A percentile compares a stretch with the other conserved stretches of the same genome.
phyloP scores from a whole-genome alignment of 2,329 filamentous ascomycete genomes.

The Phoma sp. region DNA sequence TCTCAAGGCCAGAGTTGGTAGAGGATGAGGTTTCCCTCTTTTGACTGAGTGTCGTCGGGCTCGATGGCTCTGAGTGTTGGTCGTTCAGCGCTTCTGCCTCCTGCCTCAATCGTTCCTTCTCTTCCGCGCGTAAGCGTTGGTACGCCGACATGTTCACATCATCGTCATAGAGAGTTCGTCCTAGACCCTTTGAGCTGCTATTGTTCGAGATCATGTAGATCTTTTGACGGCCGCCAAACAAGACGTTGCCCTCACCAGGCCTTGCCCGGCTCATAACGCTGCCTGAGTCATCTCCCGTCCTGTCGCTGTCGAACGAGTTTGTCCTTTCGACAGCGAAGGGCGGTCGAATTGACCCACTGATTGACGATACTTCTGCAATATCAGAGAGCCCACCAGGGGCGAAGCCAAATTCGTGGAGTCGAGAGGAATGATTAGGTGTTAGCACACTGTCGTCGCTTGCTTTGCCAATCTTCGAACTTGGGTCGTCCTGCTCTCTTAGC shows the following conservation, averaged over 20 bases:
- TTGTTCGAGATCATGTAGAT: conserved; percentile 79
- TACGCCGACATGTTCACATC: conserved; percentile 86
- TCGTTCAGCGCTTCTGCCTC: conserved; percentile 49
- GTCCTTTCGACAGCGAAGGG: conserved; percentile 68
- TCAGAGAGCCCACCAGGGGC: conserved; percentile 70
- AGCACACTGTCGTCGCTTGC: conserved; percentile 95
- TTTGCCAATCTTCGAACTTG: conserved; percentile 86
- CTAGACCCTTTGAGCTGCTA: conserved; percentile 56
- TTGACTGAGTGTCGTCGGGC: conserved; percentile 67
- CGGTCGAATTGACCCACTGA: conserved; percentile 61
- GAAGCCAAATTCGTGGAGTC: conserved; percentile 75
- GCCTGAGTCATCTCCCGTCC: conserved; percentile 71
- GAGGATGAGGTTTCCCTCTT: conserved; percentile 87
- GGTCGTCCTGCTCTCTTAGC: conserved; percentile 93
- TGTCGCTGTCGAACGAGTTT: conserved; percentile 69
- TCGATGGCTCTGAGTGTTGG: conserved; percentile 55
- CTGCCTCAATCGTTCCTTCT: conserved; percentile 53
- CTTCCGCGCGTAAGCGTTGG: conserved; percentile 72
- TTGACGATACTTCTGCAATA: conserved; percentile 89
- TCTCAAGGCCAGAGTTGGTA: conserved; percentile 74
- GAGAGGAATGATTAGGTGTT: conserved; percentile 80
- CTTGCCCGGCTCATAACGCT: conserved; percentile 87
- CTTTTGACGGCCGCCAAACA: conserved; percentile 96
- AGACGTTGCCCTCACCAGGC: conserved; percentile 85
- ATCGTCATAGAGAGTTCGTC: conserved; percentile 81